Base-by-base conservation (phyloP, 495 filamentous ascomycete genomes). In the Penicillium roqueforti region DNA sequence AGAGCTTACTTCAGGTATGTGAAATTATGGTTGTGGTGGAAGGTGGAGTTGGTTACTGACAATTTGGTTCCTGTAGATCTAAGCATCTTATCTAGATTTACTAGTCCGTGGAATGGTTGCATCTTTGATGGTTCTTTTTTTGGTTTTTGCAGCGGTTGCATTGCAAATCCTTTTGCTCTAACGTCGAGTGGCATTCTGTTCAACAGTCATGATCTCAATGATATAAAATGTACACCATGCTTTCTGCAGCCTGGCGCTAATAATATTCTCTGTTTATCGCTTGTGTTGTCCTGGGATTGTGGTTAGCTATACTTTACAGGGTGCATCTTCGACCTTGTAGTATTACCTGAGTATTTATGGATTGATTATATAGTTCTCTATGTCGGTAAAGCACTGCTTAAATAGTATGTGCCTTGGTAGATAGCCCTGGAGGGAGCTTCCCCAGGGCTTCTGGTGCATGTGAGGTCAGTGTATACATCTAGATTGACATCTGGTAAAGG, bases 1-100 rank as follows among this genome's bases (percentile, higher is more conserved):
- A 80, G 93, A 73, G 92, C 93, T 63, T 98, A 98, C 78, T 98
- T 98, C 78, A 84, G 93, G 80, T 88, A 60, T 57, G 75, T 73
- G 22, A 37, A 37, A 28, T 18, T 42, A 9, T 7, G 37, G 13
- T 42, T 19, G 34, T 6, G 22, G 16, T 31, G n/a, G n/a, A 6
- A 28, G 31, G 9, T 16, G 19, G 4, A 10, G 23, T 23, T 32
- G 28, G 11, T 32, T n/a, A 18, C 16, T 43, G 43, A 54, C 56
- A 29, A 4, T 16, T 40, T 34, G 1, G 20, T 19, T 45, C 25
- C 19, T 43, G n/a, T 45, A 83, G 80, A 68, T 91, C 87, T 59
- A 93, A 93, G 83, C 89, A 93, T 76, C 78, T 93, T 58, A 93
- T 93, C 60, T 93, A 83, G 53, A 56, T 51, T 46, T 43, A 14